These are phyloP conservation scores for Phytophthora citricola DNA, from an alignment of 352 stramenopile genomes.

Conservation along the genomic window DNA sequence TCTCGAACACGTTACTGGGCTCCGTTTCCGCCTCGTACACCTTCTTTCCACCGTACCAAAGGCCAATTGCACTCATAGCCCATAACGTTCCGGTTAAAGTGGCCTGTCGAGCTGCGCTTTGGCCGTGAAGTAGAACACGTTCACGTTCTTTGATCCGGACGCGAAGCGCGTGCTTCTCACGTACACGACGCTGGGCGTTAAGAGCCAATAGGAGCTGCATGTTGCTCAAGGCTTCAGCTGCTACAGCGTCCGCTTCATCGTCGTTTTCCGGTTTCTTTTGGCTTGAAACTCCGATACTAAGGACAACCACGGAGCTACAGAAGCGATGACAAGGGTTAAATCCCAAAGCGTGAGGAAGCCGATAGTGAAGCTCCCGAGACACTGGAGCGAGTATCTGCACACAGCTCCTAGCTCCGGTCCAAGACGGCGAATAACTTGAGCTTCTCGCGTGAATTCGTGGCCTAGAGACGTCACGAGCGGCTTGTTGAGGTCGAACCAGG, in stretches of 20 bases:
- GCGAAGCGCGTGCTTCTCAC: constrained; percentile 29
- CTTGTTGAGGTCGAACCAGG: constrained; percentile 27
- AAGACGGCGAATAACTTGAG: constrained; percentile 29
- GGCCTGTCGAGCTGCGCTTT: constrained; percentile 14
- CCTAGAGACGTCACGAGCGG: constrained; percentile 1
- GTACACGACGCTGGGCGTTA: constrained; percentile 35
- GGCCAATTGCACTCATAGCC: constrained; percentile 34
- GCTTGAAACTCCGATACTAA: not conserved
- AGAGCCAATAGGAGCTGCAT: constrained; percentile 39
- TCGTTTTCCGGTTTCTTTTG: not conserved
- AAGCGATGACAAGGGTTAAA: constrained; percentile 28
- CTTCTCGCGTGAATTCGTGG: constrained; percentile 23
- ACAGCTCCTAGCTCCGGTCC: constrained; percentile 20
- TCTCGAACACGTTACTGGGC: constrained; percentile 24
- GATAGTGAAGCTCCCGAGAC: constrained; percentile 18
- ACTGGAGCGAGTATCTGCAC: constrained; percentile 26
- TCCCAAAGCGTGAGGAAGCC: constrained; percentile 33
- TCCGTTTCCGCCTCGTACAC: constrained; percentile 30
- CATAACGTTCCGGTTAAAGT: constrained; percentile 29
- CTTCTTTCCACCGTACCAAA: constrained; percentile 36
- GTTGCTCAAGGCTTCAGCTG: constrained; percentile 32
- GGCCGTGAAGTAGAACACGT: constrained; percentile 11
- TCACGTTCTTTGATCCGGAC: constrained; percentile 23
- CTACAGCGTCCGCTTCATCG: constrained; percentile 27
- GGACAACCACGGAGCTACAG: constrained; percentile 10